phyloP scores from a whole-genome alignment of 148 eudicot species.

The Cornus florida region DNA sequence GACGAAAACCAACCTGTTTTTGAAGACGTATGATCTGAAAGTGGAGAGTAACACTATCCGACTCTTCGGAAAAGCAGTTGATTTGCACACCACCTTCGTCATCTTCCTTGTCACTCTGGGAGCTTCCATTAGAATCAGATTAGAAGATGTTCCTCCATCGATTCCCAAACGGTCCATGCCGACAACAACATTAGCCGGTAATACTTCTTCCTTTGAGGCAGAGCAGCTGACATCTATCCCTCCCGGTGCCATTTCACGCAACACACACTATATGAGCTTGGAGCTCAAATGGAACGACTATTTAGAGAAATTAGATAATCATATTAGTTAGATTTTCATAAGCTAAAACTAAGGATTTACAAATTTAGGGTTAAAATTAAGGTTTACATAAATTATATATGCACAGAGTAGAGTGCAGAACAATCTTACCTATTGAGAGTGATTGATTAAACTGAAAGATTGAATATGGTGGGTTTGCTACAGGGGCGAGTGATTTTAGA shows the following conservation, averaged over 20 bases:
- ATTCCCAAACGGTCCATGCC: conserved; percentile 1
- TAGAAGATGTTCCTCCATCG: neutral
- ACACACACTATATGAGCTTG: neutral
- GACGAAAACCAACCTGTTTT: conserved; percentile 34
- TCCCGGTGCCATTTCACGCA: neutral
- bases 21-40: conserved; percentile 52
- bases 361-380: no score
- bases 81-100: conserved; percentile 22
- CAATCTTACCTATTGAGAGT: no score
- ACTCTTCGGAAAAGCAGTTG: conserved; percentile 39
- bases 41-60: conserved; percentile 36
- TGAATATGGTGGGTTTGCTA: no score
- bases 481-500: no score
- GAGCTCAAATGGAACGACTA: neutral
- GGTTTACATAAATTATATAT: no score
- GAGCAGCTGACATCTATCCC: neutral
- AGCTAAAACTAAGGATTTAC: no score
- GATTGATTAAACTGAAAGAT: no score
- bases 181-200: neutral
- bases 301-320: neutral
- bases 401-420: no score
- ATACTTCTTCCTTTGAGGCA: neutral
- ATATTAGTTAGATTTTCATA: no score
- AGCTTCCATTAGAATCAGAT: neutral
- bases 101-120: neutral